These are phyloP conservation scores for Nelumbo lutea DNA, from an alignment of 164 flowering plant genomes.

Conservation along the genomic window DNA sequence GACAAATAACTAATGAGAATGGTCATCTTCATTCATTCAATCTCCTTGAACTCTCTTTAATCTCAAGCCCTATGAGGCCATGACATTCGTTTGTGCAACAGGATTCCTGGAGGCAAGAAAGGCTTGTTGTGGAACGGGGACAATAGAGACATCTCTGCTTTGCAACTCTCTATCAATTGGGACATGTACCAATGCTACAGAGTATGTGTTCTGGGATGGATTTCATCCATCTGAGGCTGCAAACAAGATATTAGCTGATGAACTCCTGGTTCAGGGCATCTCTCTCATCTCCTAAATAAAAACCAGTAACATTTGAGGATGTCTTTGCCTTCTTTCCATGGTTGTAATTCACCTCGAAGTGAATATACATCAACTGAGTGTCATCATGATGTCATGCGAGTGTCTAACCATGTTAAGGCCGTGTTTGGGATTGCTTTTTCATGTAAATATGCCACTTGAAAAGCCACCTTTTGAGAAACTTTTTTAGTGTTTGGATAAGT, in stretches of 20 bases:
- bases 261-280: conserved; percentile 55
- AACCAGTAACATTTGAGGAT: neutral
- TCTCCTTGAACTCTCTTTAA: neutral
- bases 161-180: conserved; percentile 62
- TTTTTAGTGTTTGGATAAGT: too few relatives aligned
- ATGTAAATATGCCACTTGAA: too few relatives aligned
- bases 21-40: neutral
- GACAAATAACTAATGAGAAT: too few relatives aligned
- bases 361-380: too few relatives aligned
- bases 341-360: too few relatives aligned
- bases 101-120: conserved; percentile 79
- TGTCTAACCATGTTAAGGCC: too few relatives aligned
- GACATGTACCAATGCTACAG: conserved; percentile 67
- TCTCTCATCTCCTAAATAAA: conserved; percentile 41
- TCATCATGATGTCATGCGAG: too few relatives aligned
- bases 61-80: too few relatives aligned
- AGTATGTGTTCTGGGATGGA: conserved; percentile 89
- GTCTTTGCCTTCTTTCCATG: neutral
- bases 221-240: conserved; percentile 87
- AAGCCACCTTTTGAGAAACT: too few relatives aligned
- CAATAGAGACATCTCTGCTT: conserved; percentile 56
- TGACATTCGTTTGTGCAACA: conserved; percentile 14
- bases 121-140: conserved; percentile 89
- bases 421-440: too few relatives aligned
- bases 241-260: conserved; percentile 57